phyloP scores from a whole-genome alignment of 768 basidiomycete species.

The Imleria badia region DNA sequence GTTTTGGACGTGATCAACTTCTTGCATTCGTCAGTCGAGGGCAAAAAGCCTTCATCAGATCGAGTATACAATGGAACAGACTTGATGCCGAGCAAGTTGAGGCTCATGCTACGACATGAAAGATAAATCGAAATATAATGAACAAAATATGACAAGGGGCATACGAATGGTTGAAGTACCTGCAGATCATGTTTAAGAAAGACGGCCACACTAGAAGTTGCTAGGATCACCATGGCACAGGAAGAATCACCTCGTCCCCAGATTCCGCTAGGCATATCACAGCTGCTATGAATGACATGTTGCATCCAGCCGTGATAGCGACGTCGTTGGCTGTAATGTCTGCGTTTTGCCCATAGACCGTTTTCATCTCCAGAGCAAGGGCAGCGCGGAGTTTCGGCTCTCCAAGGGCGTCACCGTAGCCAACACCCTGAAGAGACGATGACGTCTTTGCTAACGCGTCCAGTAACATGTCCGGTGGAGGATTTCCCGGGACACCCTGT shows the following conservation, averaged over 20 bases:
- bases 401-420: constrained; percentile 62
- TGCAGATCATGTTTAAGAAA: constrained; percentile 17
- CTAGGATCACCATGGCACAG: constrained; percentile 59
- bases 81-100: constrained; percentile 61
- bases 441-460: constrained; percentile 46
- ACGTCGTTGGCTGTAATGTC: constrained; percentile 58
- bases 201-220: neutral
- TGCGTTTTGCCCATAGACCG: constrained; percentile 48
- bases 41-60: constrained; percentile 55
- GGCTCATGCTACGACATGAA: constrained; percentile 53
- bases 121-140: neutral
- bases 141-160: neutral
- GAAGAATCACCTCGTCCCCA: constrained; percentile 71
- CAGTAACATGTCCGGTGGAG: constrained; percentile 56
- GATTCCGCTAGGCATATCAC: constrained; percentile 65
- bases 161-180: constrained; percentile 70
- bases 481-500: constrained; percentile 70
- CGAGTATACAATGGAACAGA: constrained; percentile 53
- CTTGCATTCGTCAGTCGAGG: constrained; percentile 51
- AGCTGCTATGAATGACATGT: constrained; percentile 64
- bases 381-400: constrained; percentile 51
- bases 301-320: constrained; percentile 70
- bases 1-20: constrained; percentile 57
- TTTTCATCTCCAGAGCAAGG: constrained; percentile 60
- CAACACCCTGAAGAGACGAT: constrained; percentile 43